Evolutionary conservation across 2,329 filamentous ascomycete species (phyloP).

Genomic region (Metarhizium anisopliae): DNA sequence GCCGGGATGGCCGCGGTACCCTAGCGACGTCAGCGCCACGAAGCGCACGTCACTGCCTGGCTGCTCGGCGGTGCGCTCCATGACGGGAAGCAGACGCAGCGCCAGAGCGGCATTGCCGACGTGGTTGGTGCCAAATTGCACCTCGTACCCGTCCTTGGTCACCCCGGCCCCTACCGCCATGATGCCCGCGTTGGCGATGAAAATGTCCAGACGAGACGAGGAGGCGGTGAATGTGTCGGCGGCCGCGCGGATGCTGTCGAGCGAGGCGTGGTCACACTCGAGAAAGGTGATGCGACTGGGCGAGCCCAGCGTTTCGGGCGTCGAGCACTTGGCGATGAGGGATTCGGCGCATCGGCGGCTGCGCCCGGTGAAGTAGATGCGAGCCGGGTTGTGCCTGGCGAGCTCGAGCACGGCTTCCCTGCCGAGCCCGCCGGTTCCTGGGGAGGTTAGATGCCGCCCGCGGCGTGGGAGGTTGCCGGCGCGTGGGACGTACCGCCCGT

Average conservation of each 20-base stretch:
- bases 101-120: constrained; percentile 21
- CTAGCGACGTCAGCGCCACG: constrained; percentile 17
- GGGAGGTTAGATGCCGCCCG: not conserved
- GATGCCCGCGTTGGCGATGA: constrained; percentile 28
- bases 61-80: constrained; percentile 13
- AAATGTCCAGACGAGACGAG: constrained; percentile 27
- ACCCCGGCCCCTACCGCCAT: constrained; percentile 19
- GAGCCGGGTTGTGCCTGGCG: constrained; percentile 33
- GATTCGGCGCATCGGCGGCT: constrained; percentile 32
- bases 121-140: constrained; percentile 27
- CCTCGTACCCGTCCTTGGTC: constrained; percentile 24
- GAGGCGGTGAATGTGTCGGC: constrained; percentile 15
- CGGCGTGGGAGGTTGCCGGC: not conserved
- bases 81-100: constrained; percentile 22
- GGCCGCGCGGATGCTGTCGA: constrained; percentile 33
- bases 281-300: constrained; percentile 21
- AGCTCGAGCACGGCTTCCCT: constrained; percentile 18
- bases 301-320: constrained; percentile 14
- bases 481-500: constrained; percentile 12
- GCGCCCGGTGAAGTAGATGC: constrained; percentile 47
- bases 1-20: constrained; percentile 12
- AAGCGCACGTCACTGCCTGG: constrained; percentile 12
- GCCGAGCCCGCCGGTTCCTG: constrained; percentile 27
- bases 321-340: constrained; percentile 30
- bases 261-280: constrained; percentile 39